Evolutionary conservation across 805 yeast genomes (phyloP).

Genomic region (Teunomyces tritomae): DNA sequence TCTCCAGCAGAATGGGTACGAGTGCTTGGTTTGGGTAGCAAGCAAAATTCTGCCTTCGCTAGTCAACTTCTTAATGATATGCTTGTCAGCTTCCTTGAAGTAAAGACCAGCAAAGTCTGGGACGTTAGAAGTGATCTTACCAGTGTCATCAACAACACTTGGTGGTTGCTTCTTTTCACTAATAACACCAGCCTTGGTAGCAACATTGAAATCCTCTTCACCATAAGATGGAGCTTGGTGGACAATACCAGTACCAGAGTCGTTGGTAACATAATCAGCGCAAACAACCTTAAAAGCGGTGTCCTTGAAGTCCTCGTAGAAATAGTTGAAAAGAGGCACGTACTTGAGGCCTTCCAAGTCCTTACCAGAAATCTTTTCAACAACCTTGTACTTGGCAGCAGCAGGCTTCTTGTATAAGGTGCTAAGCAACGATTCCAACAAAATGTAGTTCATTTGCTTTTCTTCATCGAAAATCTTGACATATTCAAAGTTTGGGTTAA

Average conservation of each 20-base stretch:
- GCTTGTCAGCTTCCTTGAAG: conserved; percentile 94
- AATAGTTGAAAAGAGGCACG: conserved; percentile 80
- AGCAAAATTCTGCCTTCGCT: conserved; percentile 71
- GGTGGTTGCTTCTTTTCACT: conserved; percentile 72
- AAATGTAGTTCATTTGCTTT: conserved; percentile 72
- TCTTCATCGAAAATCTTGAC: conserved; percentile 90
- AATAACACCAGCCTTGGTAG: conserved; percentile 73
- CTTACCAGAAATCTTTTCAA: conserved; percentile 76
- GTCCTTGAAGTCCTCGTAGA: conserved; percentile 69
- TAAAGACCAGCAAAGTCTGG: conserved; percentile 74
- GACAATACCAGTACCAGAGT: conserved; percentile 98
- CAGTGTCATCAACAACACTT: conserved; percentile 92
- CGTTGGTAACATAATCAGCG: conserved; percentile 84
- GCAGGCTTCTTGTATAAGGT: conserved; percentile 93
- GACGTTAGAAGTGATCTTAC: conserved; percentile 76
- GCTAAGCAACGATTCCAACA: conserved; percentile 79
- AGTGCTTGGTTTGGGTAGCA: conserved; percentile 84
- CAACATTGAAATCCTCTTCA: conserved; percentile 93
- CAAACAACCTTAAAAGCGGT: conserved; percentile 78
- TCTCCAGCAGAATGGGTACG: conserved; percentile 99
- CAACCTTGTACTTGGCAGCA: conserved; percentile 79
- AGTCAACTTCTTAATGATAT: conserved; percentile 81
- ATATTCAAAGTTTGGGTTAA: conserved; percentile 86
- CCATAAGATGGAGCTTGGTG: conserved; percentile 99
- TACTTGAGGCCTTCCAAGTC: conserved; percentile 78